Evolutionary conservation across 2,329 filamentous ascomycete genomes (phyloP).

Genomic region (Ascosphaera acerosa): DNA sequence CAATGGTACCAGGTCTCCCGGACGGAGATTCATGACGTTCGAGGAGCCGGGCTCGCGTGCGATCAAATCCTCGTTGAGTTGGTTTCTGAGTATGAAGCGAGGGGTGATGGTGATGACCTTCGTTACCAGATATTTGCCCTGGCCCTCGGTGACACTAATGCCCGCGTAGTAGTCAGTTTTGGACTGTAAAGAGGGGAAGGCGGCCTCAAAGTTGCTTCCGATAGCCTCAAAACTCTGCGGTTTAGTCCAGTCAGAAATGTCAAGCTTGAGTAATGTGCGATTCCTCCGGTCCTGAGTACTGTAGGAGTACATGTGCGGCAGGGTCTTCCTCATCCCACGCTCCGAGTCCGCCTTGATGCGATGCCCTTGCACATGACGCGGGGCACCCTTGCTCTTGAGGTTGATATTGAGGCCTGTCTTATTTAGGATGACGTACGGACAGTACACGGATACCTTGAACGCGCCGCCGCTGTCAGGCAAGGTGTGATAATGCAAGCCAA

Average conservation of each 20-base stretch:
- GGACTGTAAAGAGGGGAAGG: conserved; percentile 46
- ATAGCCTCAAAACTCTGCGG: conserved; percentile 96
- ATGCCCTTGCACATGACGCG: conserved; percentile 64
- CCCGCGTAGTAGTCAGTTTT: conserved; percentile 73
- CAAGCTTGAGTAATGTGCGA: conserved; percentile 63
- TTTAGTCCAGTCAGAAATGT: conserved; percentile 86
- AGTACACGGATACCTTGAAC: conserved; percentile 87
- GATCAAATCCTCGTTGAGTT: conserved; percentile 64
- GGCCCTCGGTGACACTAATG: conserved; percentile 65
- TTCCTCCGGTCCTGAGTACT: conserved; percentile 74
- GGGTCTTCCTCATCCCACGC: conserved; percentile 38
- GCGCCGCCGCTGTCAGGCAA: conserved; percentile 83
- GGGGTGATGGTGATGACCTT: conserved; percentile 87
- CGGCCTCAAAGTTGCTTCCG: conserved; percentile 71
- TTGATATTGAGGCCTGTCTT: conserved; percentile 78
- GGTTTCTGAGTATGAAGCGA: conserved; percentile 83
- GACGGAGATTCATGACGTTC: conserved; percentile 50
- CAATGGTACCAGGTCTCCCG: conserved; percentile 59
- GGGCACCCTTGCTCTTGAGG: conserved; percentile 63
- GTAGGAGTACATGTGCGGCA: conserved; percentile 93
- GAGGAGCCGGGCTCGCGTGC: conserved; percentile 83
- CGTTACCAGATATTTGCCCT: conserved; percentile 94
- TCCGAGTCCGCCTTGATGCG: conserved; percentile 30
- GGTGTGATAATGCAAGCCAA: conserved; percentile 74
- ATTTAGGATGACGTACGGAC: conserved; percentile 84